phyloP scores from a whole-genome alignment of 768 basidiomycete species.

The Podaxis carcinomalis region DNA sequence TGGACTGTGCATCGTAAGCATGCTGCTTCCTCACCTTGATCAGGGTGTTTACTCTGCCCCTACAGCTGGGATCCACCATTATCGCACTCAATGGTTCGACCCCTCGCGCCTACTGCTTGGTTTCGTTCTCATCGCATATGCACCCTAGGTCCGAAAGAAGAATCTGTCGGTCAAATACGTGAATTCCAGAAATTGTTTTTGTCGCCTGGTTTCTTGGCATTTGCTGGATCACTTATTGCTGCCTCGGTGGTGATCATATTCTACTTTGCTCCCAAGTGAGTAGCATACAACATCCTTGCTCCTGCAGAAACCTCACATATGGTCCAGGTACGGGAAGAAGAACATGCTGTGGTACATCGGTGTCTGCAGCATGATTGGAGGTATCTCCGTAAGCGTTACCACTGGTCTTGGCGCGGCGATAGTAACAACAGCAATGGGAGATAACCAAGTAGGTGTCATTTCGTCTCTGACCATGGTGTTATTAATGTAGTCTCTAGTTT shows the following conservation, averaged over 20 bases:
- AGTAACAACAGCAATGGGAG: conserved; percentile 68
- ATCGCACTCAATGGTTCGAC: conserved; percentile 80
- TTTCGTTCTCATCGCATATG: conserved; percentile 21
- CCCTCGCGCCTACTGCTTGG: conserved; percentile 11
- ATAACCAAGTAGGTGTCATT: conserved; percentile 60
- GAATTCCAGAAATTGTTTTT: conserved; percentile 79
- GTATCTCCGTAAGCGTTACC: conserved; percentile 90
- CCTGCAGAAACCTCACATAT: not conserved
- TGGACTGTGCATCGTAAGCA: conserved; percentile 79
- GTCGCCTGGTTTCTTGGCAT: conserved; percentile 77
- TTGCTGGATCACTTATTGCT: conserved; percentile 57
- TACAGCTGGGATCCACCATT: conserved; percentile 77
- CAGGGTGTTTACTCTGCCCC: not conserved
- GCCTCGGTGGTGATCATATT: conserved; percentile 70
- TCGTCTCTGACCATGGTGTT: not conserved
- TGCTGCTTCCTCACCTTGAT: not conserved
- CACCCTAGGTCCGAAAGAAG: conserved; percentile 60
- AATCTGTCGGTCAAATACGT: conserved; percentile 61
- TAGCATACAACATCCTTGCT: conserved; percentile 10
- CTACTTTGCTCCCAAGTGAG: conserved; percentile 76
- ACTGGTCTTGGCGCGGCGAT: conserved; percentile 92
- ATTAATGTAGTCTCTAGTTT: conserved; percentile 46
- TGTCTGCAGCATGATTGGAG: conserved; percentile 96
- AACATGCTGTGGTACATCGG: conserved; percentile 95
- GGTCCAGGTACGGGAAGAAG: conserved; percentile 71